A percentile compares a stretch with the other conserved stretches of the same genome.
Conservation (phyloP, 2,329 filamentous ascomycete species). For the Microsporum audouinii region DNA sequence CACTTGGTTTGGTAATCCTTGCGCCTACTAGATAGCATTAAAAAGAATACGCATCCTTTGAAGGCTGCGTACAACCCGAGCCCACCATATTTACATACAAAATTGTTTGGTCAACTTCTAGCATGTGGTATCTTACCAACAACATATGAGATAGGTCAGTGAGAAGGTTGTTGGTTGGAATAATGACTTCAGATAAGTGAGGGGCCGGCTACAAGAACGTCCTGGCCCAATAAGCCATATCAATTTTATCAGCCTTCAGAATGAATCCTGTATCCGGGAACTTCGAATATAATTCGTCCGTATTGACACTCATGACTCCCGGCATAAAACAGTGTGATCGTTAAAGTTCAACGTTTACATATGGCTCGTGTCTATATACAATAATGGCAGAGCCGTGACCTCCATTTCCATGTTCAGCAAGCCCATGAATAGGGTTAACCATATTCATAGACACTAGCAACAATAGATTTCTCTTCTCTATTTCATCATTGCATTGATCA, state of each 20-base stretch:
- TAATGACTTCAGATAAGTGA: too few species aligned
- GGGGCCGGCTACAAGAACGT: too few species aligned
- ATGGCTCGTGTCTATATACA: constrained; percentile 1
- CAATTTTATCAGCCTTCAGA: too few species aligned
- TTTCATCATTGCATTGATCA: constrained; percentile 55
- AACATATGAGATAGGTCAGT: too few species aligned
- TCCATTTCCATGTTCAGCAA: neutral
- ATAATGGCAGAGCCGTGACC: neutral
- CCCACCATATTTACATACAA: too few species aligned
- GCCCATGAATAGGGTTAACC: neutral
- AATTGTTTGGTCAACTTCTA: too few species aligned
- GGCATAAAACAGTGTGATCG: neutral
- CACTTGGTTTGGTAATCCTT: neutral
- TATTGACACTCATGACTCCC: neutral
- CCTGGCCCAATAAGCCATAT: too few species aligned
- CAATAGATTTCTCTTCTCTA: constrained; percentile 15
- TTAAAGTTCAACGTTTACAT: neutral
- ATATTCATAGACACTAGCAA: neutral
- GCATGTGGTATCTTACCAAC: too few species aligned
- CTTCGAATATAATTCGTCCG: neutral
- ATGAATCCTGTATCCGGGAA: too few species aligned
- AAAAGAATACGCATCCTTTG: too few species aligned
- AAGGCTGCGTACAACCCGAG: too few species aligned
- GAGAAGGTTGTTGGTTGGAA: too few species aligned
- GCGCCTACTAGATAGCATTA: neutral